Evolutionary conservation across 2,329 filamentous ascomycete species (phyloP).

Genomic region (Colletotrichum orbiculare): DNA sequence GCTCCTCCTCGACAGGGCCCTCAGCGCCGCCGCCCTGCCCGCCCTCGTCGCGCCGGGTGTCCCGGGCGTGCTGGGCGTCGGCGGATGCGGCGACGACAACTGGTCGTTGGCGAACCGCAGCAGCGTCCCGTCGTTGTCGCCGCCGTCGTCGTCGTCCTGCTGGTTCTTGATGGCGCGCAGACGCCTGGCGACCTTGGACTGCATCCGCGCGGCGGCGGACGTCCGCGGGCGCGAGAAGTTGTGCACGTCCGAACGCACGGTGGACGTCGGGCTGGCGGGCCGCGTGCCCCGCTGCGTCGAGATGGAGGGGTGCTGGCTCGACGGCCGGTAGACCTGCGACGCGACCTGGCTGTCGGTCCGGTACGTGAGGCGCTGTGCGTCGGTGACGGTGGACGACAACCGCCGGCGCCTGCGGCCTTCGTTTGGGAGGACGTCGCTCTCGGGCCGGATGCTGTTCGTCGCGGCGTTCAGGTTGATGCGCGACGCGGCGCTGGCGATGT

Average conservation of each 20-base stretch:
- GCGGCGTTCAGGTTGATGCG: neutral
- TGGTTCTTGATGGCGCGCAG: constrained; percentile 9
- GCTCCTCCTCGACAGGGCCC: constrained; percentile 1
- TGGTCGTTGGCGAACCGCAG: neutral
- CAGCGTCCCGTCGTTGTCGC: neutral
- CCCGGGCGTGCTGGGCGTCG: neutral
- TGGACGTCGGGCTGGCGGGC: neutral
- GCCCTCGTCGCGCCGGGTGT: constrained; percentile 12
- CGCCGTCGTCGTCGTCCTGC: neutral
- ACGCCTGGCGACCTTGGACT: constrained; percentile 20
- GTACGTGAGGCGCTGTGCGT: neutral
- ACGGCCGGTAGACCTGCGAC: constrained; percentile 8
- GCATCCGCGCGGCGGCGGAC: constrained; percentile 30
- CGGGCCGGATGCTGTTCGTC: constrained; percentile 8
- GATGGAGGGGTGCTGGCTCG: neutral
- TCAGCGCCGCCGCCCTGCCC: constrained; percentile 7
- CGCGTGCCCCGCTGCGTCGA: neutral
- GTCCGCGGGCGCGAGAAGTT: constrained; percentile 32
- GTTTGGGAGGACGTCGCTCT: constrained; percentile 19
- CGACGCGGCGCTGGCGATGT: neutral
- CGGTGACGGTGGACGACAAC: neutral
- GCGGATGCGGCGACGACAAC: neutral
- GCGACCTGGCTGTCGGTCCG: neutral
- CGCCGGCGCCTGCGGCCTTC: constrained; percentile 14
- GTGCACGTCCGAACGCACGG: constrained; percentile 8